Evolutionary conservation across 176 grass and related monocot genomes (phyloP).

Genomic region (Urochloa ruziziensis): DNA sequence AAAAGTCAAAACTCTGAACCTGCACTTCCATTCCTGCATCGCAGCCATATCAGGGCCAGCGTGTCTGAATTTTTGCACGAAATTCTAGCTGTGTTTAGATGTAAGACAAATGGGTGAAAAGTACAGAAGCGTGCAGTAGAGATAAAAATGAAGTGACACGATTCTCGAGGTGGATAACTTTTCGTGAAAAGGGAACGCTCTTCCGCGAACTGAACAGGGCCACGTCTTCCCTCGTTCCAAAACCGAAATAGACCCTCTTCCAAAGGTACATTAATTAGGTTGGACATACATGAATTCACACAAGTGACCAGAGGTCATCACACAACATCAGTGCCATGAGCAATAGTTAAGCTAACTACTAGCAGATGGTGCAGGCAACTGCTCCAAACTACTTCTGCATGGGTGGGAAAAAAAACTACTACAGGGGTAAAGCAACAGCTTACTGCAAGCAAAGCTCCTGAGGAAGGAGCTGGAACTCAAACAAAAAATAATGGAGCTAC

Average conservation of each 20-base stretch:
- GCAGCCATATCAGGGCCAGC: background rate
- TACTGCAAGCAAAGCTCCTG: slow-evolving; percentile 7
- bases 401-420: too few species aligned
- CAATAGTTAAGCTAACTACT: background rate
- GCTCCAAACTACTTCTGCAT: background rate
- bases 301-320: background rate
- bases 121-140: too few species aligned
- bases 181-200: too few species aligned
- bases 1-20: background rate
- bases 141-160: too few species aligned
- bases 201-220: too few species aligned
- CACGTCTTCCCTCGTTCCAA: background rate
- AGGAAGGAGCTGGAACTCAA: slow-evolving; percentile 5
- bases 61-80: too few species aligned
- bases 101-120: too few species aligned
- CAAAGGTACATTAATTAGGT: background rate
- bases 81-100: too few species aligned
- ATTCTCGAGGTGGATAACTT: too few species aligned
- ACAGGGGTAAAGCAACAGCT: background rate
- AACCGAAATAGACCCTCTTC: too few species aligned
- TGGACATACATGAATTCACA: background rate
- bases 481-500: slow-evolving; percentile 4
- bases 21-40: background rate
- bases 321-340: background rate
- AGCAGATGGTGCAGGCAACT: background rate